Evolutionary conservation across 1,284 basidiomycete species (phyloP), one percentile per base, ranked within the genome.

Genomic region (Omphalotus olearius): DNA sequence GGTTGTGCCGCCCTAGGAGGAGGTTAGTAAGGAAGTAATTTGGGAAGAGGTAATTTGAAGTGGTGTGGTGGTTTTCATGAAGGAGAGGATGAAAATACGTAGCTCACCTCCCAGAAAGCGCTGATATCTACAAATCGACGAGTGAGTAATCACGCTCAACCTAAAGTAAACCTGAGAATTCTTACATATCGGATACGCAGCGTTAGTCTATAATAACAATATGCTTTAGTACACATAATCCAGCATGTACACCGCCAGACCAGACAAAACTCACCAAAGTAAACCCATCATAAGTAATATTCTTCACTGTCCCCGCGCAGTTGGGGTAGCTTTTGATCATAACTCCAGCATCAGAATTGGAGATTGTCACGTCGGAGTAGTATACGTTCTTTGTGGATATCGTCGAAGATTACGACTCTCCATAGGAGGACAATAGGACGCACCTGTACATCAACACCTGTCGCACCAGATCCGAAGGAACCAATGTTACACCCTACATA

Each of bases 311-410:
- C 2, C 59, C 59, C n/a, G 54, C 47, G 28, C 57, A 56, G 42
- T 59, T 59, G 11, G 60, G 60, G 44, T 61, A 62, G 30, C 50
- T 51, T 45, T 58, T 59, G 38, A 59, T 58, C 56, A 56, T 58
- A 18, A 59, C 45, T 7, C 59, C 60, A 4, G 61, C 52, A 23
- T 56, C 57, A 17, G 56, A 57, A 57, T 57, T 56, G 11, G 55
- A 57, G 13, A 62, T 50, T 3, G 61, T 58, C 3, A 61, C 59
- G 52, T 60, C 47, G 35, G 39, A 52, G 53, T 61, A 59, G 7
- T 46, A 37, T 13, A 61, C 57, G 25, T 62, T 61, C 48, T 60
- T n/a, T n/a, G n/a, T n/a, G n/a, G n/a, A n/a, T n/a, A n/a, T n/a
- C n/a, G n/a, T n/a, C n/a, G n/a, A n/a, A n/a, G n/a, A n/a, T n/a